Evolutionary conservation across 2,329 filamentous ascomycete genomes (phyloP), one percentile per base, ranked within the genome.

Genomic region (Dactylellina leptospora): DNA sequence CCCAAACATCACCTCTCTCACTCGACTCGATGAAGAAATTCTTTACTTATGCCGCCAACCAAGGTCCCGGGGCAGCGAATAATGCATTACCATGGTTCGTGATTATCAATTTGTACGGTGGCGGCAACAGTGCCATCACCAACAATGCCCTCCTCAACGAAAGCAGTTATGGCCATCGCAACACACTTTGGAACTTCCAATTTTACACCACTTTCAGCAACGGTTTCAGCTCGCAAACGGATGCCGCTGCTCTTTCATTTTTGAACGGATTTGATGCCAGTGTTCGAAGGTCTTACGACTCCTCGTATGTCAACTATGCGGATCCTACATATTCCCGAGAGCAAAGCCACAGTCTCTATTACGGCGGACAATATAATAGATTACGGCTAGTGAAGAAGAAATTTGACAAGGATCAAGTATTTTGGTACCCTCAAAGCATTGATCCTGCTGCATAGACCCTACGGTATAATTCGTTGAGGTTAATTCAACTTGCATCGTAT

Each of bases 51-150:
- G 69, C 69, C 6, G 48, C 36, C 13, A 48, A 13, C 4, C 22
- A 60, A 18, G 61, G 69, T 9, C 36, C 25, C 3, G 36, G 20
- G 8, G 54, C 60, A 5, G 4, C 48, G 16, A 30, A 51, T 27
- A 44, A 56, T 4, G 59, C 47, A 3, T 50, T 68, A 11, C 54
- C 59, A 10, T 76, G 75, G 75, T 75, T 75, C n/a, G 64, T 77
- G 18, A 73, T 77, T 16, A 68, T 74, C 8, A 76, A 77, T 27
- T 64, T 76, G 25, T 76, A 77, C 30, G 76, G 68, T 2, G 75
- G 76, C 11, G 61, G 61, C 3, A 61, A 73, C 16, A 72, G 72
- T 54, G 58, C 73, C 40, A 58, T 64, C 60, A 53, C 56, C 59
- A 56, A 74, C 50, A 4, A 42, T 22, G 25, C 64, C 47, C 22